Evolutionary conservation across 1,139 yeast genomes (phyloP).

Genomic region (Oligophagozyma castellii): DNA sequence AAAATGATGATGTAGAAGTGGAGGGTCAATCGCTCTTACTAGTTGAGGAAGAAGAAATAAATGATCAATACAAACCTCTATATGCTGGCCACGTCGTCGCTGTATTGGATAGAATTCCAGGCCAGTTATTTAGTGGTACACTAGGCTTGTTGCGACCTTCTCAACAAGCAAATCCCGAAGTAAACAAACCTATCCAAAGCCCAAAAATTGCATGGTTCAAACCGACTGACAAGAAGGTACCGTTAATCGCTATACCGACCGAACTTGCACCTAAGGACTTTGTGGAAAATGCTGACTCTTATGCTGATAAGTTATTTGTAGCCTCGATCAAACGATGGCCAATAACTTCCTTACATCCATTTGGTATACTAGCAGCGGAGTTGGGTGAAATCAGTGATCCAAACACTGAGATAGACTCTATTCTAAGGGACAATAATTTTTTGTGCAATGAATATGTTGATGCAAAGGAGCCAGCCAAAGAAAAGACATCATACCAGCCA

Average conservation of each 20-base stretch:
- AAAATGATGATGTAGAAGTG: conserved; percentile 95
- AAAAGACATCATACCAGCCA: conserved; percentile 20
- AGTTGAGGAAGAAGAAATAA: conserved; percentile 91
- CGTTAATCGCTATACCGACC: conserved; percentile 93
- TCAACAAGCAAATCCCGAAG: conserved; percentile 61
- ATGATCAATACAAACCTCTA: conserved; percentile 82
- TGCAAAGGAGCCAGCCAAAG: conserved; percentile 26
- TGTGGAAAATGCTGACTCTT: conserved; percentile 79
- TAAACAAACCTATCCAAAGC: conserved; percentile 30
- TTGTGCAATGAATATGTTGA: conserved; percentile 72
- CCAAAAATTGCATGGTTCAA: conserved; percentile 99
- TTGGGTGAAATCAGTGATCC: conserved; percentile 72
- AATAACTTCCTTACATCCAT: conserved; percentile 93
- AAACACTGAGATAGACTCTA: conserved; percentile 73
- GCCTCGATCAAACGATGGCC: conserved; percentile 99
- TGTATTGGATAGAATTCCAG: conserved; percentile 92
- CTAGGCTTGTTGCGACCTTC: conserved; percentile 90
- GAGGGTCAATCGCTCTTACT: conserved; percentile 88
- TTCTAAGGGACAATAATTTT: conserved; percentile 85
- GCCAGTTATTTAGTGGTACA: conserved; percentile 89
- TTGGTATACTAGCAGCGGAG: conserved; percentile 83
- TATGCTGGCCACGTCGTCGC: conserved; percentile 99
- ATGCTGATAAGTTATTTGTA: conserved; percentile 71
- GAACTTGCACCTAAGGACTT: conserved; percentile 96
- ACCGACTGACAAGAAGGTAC: conserved; percentile 95